A percentile compares a stretch with the other conserved stretches of the same genome.
Evolutionary conservation across 805 yeast genomes (phyloP).

Genomic region (Myxozyma monticola): DNA sequence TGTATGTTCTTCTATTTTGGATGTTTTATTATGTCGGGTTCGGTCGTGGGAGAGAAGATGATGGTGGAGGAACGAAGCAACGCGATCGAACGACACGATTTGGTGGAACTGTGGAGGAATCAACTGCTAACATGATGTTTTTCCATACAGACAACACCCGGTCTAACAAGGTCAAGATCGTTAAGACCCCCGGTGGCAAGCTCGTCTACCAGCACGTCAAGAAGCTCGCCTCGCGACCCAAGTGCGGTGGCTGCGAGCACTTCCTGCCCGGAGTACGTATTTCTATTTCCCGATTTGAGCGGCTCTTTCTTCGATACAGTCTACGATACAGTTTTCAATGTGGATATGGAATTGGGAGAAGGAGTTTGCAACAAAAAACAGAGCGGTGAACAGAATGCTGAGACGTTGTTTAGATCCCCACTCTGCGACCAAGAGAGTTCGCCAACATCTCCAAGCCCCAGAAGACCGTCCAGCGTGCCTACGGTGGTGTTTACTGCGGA

Average conservation of each 20-base stretch:
- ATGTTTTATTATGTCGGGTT: not conserved
- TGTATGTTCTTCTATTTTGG: conserved; percentile 64
- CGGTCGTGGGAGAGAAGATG: not conserved
- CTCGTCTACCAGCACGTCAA: conserved; percentile 96
- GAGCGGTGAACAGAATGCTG: not conserved
- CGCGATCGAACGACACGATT: not conserved
- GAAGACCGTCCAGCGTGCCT: conserved; percentile 98
- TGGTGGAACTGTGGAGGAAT: too few species aligned
- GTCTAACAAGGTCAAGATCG: conserved; percentile 99
- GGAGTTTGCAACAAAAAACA: not conserved
- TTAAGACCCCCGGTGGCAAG: conserved; percentile 99
- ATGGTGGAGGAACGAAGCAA: not conserved
- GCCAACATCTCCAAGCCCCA: conserved; percentile 92
- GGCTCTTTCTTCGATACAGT: too few species aligned
- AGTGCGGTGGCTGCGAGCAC: conserved; percentile 67
- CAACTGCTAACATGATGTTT: conserved; percentile 38
- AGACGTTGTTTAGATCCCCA: conserved; percentile 49
- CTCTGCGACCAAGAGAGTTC: conserved; percentile 98
- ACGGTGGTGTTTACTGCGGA: conserved; percentile 99
- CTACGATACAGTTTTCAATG: not conserved
- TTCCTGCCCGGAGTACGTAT: conserved; percentile 66
- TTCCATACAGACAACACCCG: conserved; percentile 85
- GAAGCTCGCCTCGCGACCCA: conserved; percentile 58
- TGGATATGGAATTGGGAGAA: not conserved
- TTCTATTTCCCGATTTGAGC: too few species aligned